A percentile compares a stretch with the other conserved stretches of the same genome.
Conservation (phyloP, 2,329 filamentous ascomycete genomes). For the Clarireedia homoeocarpa region DNA sequence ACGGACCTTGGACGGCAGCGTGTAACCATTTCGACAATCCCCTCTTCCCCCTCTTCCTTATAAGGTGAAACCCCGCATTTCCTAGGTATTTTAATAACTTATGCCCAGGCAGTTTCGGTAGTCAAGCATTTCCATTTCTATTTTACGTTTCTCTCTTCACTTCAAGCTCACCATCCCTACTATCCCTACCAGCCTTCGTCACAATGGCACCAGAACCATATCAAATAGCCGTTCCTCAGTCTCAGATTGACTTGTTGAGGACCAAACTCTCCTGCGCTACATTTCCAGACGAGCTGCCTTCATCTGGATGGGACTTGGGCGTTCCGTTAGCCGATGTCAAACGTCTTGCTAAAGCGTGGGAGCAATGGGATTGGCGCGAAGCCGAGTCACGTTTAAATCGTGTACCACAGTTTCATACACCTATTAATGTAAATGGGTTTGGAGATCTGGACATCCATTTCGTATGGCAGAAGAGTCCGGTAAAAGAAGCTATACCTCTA, state of each 20-base stretch:
- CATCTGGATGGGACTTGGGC: slow-evolving; percentile 48
- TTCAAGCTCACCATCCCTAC: not conserved
- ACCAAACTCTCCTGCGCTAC: slow-evolving; percentile 45
- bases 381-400: slow-evolving; percentile 51
- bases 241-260: slow-evolving; percentile 44
- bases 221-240: slow-evolving; percentile 43
- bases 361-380: slow-evolving; percentile 52
- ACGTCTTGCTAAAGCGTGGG: slow-evolving; percentile 50
- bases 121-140: no score
- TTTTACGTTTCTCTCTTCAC: not conserved
- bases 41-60: no score
- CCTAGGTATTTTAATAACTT: no score
- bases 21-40: no score
- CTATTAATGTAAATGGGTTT: slow-evolving; percentile 49
- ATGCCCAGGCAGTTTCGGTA: no score
- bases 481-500: slow-evolving; percentile 46
- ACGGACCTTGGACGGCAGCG: no score
- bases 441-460: slow-evolving; percentile 56
- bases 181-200: not conserved
- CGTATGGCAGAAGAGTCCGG: slow-evolving; percentile 46
- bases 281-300: slow-evolving; percentile 50
- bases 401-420: slow-evolving; percentile 46
- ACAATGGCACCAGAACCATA: slow-evolving; percentile 31
- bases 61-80: no score
- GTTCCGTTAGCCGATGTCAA: slow-evolving; percentile 52